Conservation (phyloP, 2,329 filamentous ascomycete genomes). For the Alternaria longipes region DNA sequence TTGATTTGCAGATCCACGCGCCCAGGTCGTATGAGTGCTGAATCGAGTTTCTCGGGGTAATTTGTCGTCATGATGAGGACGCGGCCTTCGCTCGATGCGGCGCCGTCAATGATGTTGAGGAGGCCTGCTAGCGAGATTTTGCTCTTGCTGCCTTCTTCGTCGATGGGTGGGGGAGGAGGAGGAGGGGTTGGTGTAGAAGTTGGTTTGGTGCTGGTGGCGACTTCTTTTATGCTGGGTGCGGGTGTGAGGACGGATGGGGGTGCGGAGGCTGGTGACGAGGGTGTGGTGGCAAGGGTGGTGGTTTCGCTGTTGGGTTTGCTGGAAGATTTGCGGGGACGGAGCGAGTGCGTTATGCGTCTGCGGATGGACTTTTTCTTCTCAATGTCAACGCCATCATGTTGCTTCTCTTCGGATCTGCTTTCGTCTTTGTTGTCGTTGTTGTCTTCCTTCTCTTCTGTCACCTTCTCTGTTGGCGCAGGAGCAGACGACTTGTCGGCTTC, state of each 20-base stretch:
- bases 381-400: neutral
- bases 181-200: neutral
- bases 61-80: slow-evolving; percentile 45
- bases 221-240: neutral
- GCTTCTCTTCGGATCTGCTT: neutral
- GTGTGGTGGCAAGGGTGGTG: slow-evolving; percentile 6
- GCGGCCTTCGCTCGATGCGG: slow-evolving; percentile 74
- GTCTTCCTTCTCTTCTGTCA: neutral
- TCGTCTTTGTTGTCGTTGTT: neutral
- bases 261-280: neutral
- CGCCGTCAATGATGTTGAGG: slow-evolving; percentile 84
- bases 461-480: neutral
- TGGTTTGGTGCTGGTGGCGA: neutral
- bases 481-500: neutral
- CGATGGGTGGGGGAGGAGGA: neutral
- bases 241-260: neutral
- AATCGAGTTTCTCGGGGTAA: slow-evolving; percentile 42
- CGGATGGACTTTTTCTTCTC: slow-evolving; percentile 11
- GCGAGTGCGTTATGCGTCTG: neutral
- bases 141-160: slow-evolving; percentile 16
- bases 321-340: neutral
- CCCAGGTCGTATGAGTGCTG: slow-evolving; percentile 69
- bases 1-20: slow-evolving; percentile 62
- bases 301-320: slow-evolving; percentile 10
- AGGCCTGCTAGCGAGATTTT: slow-evolving; percentile 80